These are phyloP conservation scores for Erysimum cheiranthoides DNA, from an alignment of 345 rosid species.

Conservation along the genomic window DNA sequence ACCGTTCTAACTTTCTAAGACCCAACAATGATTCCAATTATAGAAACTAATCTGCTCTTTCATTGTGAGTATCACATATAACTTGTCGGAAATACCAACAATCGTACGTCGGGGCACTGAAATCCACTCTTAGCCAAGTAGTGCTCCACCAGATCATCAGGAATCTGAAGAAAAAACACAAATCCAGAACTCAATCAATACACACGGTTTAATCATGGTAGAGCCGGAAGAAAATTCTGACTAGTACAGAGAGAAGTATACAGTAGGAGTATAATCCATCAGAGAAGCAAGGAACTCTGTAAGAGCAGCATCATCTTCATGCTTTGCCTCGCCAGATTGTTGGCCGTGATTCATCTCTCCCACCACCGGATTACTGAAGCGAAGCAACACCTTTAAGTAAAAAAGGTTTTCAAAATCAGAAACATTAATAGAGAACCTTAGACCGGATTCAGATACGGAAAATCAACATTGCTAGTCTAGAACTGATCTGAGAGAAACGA, in stretches of 20 bases:
- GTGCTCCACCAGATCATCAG: slow-evolving; percentile 95
- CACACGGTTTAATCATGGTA: not conserved
- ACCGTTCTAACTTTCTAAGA: slow-evolving; percentile 6
- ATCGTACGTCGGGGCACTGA: slow-evolving; percentile 93
- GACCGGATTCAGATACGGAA: not conserved
- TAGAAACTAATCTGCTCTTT: slow-evolving; percentile 1
- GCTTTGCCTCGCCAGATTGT: slow-evolving; percentile 64
- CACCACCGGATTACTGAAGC: slow-evolving; percentile 14
- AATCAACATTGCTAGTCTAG: slow-evolving; percentile 1
- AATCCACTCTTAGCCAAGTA: slow-evolving; percentile 96
- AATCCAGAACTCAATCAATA: not conserved
- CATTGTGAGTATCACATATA: not conserved
- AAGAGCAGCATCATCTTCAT: slow-evolving; percentile 85
- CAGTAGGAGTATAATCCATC: slow-evolving; percentile 90
- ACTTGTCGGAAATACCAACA: slow-evolving; percentile 65
- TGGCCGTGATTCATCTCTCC: slow-evolving; percentile 61
- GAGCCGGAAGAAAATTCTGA: not conserved
- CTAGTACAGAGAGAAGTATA: slow-evolving; percentile 23
- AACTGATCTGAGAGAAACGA: slow-evolving; percentile 40
- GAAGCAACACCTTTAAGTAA: not conserved
- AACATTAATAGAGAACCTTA: not conserved
- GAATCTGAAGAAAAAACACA: slow-evolving; percentile 60
- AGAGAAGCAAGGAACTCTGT: slow-evolving; percentile 83
- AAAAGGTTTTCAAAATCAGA: slow-evolving; percentile 4
- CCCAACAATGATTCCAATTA: not conserved